Conservation (phyloP, 2,329 filamentous ascomycete genomes). For the Akanthomyces muscarius region DNA sequence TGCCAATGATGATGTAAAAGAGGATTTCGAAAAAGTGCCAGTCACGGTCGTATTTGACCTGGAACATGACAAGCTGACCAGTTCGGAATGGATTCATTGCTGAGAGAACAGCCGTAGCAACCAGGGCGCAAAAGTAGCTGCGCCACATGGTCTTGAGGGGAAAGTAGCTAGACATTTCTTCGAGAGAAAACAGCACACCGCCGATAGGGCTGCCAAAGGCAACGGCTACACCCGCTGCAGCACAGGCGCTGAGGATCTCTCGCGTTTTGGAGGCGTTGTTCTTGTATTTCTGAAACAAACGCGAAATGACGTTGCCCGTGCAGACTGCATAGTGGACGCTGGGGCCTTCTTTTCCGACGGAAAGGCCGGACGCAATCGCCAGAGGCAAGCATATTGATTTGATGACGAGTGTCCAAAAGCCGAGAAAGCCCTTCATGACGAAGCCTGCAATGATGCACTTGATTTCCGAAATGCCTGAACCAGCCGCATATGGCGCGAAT, state of each 20-base stretch:
- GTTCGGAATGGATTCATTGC: conserved; percentile 98
- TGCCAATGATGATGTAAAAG: conserved; percentile 86
- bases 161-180: conserved; percentile 97
- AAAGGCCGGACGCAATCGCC: conserved; percentile 88
- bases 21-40: conserved; percentile 98
- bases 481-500: conserved; percentile 93
- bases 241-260: conserved; percentile 91
- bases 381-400: conserved; percentile 89
- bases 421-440: conserved; percentile 97
- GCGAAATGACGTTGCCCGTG: conserved; percentile 92
- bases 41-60: conserved; percentile 88
- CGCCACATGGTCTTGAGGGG: conserved; percentile 97
- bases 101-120: conserved; percentile 86
- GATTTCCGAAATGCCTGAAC: conserved; percentile 96
- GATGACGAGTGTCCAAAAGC: conserved; percentile 85
- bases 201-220: conserved; percentile 97
- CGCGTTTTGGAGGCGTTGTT: conserved; percentile 89
- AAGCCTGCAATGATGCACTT: conserved; percentile 99
- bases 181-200: conserved; percentile 90
- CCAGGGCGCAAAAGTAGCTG: conserved; percentile 95
- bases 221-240: conserved; percentile 90
- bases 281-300: conserved; percentile 88
- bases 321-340: conserved; percentile 99
- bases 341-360: conserved; percentile 93
- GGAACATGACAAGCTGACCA: conserved; percentile 98